phyloP scores from a whole-genome alignment of 2,329 filamentous ascomycete genomes.

The Pseudocercospora pini-densiflorae region DNA sequence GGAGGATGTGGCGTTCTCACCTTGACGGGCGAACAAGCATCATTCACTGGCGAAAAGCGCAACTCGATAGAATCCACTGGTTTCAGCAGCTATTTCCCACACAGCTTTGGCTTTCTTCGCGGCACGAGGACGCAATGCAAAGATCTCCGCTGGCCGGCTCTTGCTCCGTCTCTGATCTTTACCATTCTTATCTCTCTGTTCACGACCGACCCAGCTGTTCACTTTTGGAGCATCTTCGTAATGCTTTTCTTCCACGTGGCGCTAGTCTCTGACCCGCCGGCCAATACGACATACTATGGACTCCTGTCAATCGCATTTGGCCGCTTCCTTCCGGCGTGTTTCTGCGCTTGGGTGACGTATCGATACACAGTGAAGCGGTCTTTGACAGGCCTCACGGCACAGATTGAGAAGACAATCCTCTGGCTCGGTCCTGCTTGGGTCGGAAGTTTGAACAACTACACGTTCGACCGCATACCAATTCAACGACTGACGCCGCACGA shows the following conservation, averaged over 20 bases:
- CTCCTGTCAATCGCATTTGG: slow-evolving; percentile 79
- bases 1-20: slow-evolving; percentile 84
- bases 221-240: slow-evolving; percentile 83
- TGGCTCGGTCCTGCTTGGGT: slow-evolving; percentile 93
- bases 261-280: slow-evolving; percentile 84
- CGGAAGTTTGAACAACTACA: slow-evolving; percentile 91
- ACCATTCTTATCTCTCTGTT: slow-evolving; percentile 79
- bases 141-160: slow-evolving; percentile 82
- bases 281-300: slow-evolving; percentile 64
- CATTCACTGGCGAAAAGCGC: slow-evolving; percentile 67
- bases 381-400: slow-evolving; percentile 73
- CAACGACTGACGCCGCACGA: slow-evolving; percentile 90
- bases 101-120: slow-evolving; percentile 76
- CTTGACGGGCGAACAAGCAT: slow-evolving; percentile 69
- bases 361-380: slow-evolving; percentile 77
- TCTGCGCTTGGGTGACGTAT: slow-evolving; percentile 87
- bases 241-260: slow-evolving; percentile 89
- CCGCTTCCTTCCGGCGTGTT: slow-evolving; percentile 83
- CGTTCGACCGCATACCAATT: slow-evolving; percentile 91
- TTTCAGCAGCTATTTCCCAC: slow-evolving; percentile 90
- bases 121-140: slow-evolving; percentile 67
- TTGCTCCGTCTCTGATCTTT: slow-evolving; percentile 81
- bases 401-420: slow-evolving; percentile 85
- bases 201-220: slow-evolving; percentile 75
- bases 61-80: slow-evolving; percentile 76